A percentile compares a stretch with the other conserved stretches of the same genome.
These are phyloP conservation scores for Curvularia sp. DNA, from an alignment of 2,329 filamentous ascomycete genomes.

Conservation along the genomic window DNA sequence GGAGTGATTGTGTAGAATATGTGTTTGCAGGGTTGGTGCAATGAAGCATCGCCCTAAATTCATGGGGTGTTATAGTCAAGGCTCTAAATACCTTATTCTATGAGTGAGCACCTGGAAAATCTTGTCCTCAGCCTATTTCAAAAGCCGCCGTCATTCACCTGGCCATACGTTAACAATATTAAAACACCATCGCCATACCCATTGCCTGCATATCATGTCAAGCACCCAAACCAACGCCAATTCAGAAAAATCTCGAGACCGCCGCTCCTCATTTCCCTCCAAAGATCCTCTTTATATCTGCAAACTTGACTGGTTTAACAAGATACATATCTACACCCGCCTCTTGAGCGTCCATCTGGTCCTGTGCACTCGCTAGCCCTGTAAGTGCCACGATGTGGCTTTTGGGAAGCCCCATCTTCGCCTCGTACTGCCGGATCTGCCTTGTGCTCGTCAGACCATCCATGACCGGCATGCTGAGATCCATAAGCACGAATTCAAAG, in stretches of 20 bases:
- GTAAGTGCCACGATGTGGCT: conserved; percentile 49
- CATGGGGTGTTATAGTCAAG: neutral
- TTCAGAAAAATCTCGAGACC: neutral
- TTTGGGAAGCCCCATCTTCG: conserved; percentile 28
- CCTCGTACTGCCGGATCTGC: conserved; percentile 39
- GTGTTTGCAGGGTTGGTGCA: neutral
- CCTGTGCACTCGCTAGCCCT: conserved; percentile 47
- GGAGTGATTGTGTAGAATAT: neutral
- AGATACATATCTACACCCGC: conserved; percentile 50
- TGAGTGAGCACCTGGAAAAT: neutral
- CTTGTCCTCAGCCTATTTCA: neutral
- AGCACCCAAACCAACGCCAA: conserved; percentile 3
- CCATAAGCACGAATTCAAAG: conserved; percentile 48
- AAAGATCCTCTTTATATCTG: conserved; percentile 42
- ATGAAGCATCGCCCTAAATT: neutral
- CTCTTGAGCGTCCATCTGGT: conserved; percentile 45
- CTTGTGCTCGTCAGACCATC: conserved; percentile 51
- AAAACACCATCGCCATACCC: conserved; percentile 10
- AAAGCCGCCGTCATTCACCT: neutral
- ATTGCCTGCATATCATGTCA: neutral
- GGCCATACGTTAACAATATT: neutral
- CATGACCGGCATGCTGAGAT: conserved; percentile 48
- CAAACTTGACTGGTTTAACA: conserved; percentile 51
- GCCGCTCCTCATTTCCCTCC: conserved; percentile 16
- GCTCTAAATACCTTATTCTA: neutral